A percentile compares a stretch with the other conserved stretches of the same genome.
Conservation (phyloP, 805 yeast species). For the Schwanniomyces vanrijiae region DNA sequence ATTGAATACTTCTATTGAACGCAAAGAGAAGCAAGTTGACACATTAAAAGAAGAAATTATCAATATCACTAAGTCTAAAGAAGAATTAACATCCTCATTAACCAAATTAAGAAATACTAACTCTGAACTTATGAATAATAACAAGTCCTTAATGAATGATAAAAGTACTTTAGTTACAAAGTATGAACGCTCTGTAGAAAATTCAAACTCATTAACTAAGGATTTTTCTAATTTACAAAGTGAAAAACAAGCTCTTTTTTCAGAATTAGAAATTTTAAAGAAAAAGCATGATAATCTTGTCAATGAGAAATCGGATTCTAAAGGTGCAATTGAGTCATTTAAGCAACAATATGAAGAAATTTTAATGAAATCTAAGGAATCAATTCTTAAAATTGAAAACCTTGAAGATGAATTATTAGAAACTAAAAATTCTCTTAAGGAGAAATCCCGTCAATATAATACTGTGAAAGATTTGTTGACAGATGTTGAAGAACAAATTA, state of each 20-base stretch:
- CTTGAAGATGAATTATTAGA: constrained; percentile 84
- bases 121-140: constrained; percentile 37
- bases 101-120: constrained; percentile 41
- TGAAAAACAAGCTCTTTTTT: constrained; percentile 40
- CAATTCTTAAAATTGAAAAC: constrained; percentile 57
- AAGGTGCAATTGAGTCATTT: constrained; percentile 41
- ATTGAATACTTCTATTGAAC: constrained; percentile 41
- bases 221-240: constrained; percentile 42
- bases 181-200: constrained; percentile 39
- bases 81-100: constrained; percentile 35
- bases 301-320: constrained; percentile 34
- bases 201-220: constrained; percentile 27
- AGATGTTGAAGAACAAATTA: constrained; percentile 65
- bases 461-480: constrained; percentile 67
- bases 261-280: constrained; percentile 39
- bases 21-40: constrained; percentile 42
- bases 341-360: constrained; percentile 75
- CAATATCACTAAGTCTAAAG: constrained; percentile 38
- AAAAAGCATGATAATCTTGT: constrained; percentile 34
- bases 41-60: constrained; percentile 38
- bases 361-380: constrained; percentile 64
- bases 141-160: constrained; percentile 33
- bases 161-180: constrained; percentile 41
- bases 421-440: constrained; percentile 68
- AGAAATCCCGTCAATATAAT: constrained; percentile 74